phyloP scores from a whole-genome alignment of 2,329 filamentous ascomycete genomes.

The Botrytis aclada region DNA sequence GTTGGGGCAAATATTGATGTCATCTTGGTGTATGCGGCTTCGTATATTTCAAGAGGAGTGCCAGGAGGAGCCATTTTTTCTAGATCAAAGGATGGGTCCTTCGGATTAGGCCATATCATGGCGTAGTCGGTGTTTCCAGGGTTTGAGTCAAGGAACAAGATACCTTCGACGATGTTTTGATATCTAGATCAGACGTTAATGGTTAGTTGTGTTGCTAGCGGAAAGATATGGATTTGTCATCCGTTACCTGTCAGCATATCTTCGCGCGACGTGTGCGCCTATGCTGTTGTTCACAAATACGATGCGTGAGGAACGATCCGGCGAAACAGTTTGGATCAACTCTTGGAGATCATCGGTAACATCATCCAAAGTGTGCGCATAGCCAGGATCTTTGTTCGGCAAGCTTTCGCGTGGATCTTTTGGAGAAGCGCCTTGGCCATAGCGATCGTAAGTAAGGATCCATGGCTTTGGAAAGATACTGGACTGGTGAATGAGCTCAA shows the following conservation, averaged over 20 bases:
- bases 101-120: not conserved
- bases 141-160: not conserved
- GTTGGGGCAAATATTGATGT: not conserved
- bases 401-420: not conserved
- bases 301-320: not conserved
- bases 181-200: not conserved
- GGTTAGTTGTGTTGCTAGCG: accelerated
- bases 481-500: not conserved
- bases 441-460: not conserved
- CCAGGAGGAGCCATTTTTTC: not conserved
- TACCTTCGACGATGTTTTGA: slow-evolving; percentile 37
- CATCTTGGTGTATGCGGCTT: not conserved
- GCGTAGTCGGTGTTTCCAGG: not conserved
- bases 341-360: not conserved
- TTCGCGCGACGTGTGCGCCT: not conserved
- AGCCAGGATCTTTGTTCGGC: not conserved
- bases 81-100: not conserved
- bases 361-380: not conserved
- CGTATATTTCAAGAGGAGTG: not conserved
- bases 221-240: not conserved
- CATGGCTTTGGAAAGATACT: not conserved
- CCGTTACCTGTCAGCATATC: not conserved
- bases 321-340: not conserved
- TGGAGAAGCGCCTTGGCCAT: not conserved
- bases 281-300: not conserved